Evolutionary conservation across 768 basidiomycete species (phyloP).

Genomic region (Suillus placidus): DNA sequence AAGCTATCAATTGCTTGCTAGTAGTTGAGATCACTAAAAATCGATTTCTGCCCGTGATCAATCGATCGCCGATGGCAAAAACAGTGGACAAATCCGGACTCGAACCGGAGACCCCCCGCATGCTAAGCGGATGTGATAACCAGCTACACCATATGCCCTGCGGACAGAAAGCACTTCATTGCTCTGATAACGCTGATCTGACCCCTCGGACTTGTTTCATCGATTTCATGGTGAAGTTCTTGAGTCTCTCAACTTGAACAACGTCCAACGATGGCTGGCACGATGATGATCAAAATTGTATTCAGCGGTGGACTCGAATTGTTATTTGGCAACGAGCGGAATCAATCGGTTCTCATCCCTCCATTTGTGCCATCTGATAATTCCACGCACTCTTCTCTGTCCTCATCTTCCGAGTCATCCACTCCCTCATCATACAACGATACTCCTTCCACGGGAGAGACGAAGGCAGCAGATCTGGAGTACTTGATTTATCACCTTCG

Average conservation of each 20-base stretch:
- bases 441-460: conserved; percentile 19
- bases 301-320: conserved; percentile 88
- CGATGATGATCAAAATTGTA: conserved; percentile 58
- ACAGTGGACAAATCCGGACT: conserved; percentile 42
- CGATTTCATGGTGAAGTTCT: not conserved
- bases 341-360: conserved; percentile 60
- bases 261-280: conserved; percentile 16
- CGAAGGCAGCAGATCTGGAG: conserved; percentile 60
- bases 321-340: conserved; percentile 72
- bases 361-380: conserved; percentile 42
- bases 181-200: not conserved
- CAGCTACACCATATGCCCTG: conserved; percentile 43
- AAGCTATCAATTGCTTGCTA: no score
- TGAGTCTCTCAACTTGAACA: not conserved
- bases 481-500: conserved; percentile 82
- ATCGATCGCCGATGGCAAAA: conserved; percentile 18
- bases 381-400: conserved; percentile 24
- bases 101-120: conserved; percentile 45
- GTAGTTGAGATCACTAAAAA: no score
- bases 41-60: no score
- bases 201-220: not conserved
- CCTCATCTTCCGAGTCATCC: conserved; percentile 10
- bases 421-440: conserved; percentile 4
- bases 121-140: conserved; percentile 46
- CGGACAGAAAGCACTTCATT: not conserved